phyloP scores from a whole-genome alignment of 495 filamentous ascomycete species.

The Chaetomium cochliodes region DNA sequence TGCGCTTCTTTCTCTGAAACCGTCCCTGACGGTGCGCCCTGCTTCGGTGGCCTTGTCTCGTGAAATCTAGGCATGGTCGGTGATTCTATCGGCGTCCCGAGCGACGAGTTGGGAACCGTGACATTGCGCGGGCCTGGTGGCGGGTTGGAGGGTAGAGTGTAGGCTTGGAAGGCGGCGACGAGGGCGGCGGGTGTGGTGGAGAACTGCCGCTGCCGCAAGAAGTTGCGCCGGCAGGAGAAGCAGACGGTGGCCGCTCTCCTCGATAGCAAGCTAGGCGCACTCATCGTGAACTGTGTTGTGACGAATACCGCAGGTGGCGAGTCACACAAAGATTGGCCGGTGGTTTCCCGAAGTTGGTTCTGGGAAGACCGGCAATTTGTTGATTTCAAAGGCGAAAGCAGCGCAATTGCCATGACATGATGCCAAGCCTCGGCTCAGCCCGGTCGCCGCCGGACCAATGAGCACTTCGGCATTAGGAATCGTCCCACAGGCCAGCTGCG shows the following conservation, averaged over 20 bases:
- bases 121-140: conserved; percentile 67
- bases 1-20: conserved; percentile 66
- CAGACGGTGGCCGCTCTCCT: conserved; percentile 30
- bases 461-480: conserved; percentile 36
- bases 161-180: conserved; percentile 71
- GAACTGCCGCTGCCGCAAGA: conserved; percentile 58
- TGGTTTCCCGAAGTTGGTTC: not conserved
- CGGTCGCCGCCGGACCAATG: conserved; percentile 46
- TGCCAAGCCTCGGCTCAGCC: conserved; percentile 34
- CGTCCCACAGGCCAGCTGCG: conserved; percentile 4
- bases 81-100: conserved; percentile 51
- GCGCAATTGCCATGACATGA: conserved; percentile 40
- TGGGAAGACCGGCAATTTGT: conserved; percentile 14
- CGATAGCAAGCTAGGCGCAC: conserved; percentile 29
- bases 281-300: conserved; percentile 26
- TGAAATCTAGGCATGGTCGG: conserved; percentile 48
- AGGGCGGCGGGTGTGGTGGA: conserved; percentile 56
- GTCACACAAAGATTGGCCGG: not conserved
- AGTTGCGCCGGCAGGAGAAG: conserved; percentile 39
- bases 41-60: conserved; percentile 51
- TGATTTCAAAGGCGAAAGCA: conserved; percentile 12
- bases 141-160: conserved; percentile 58
- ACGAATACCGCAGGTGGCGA: not conserved
- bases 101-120: conserved; percentile 65
- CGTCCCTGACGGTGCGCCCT: conserved; percentile 23